Conservation (phyloP, 108 stramenopile species). For the Schizochytrium sp. region DNA sequence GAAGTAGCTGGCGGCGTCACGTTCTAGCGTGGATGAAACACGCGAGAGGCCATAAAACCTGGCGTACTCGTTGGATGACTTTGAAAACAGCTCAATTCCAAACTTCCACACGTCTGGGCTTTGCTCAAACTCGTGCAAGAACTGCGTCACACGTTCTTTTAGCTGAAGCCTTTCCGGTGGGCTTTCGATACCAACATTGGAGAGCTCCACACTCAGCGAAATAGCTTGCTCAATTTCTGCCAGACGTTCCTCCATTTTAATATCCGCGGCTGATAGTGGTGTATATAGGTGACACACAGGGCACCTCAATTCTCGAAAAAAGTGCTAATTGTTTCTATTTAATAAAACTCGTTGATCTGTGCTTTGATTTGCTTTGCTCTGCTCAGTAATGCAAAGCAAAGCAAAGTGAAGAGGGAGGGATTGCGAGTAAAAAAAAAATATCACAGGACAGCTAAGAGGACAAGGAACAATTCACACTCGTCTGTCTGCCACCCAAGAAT, state of each 20-base stretch:
- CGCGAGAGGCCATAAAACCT: conserved; percentile 2
- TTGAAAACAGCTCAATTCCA: conserved; percentile 31
- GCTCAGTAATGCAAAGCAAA: no score
- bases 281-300: neutral
- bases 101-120: conserved; percentile 32
- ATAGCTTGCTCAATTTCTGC: conserved; percentile 39
- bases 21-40: conserved; percentile 3
- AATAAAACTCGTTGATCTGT: no score
- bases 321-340: neutral
- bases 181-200: conserved; percentile 17
- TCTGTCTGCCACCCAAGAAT: no score
- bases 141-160: conserved; percentile 31
- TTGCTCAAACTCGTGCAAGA: neutral
- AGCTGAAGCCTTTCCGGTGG: neutral
- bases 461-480: no score
- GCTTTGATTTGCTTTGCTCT: no score
- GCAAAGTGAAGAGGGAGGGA: no score
- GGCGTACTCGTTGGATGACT: conserved; percentile 1
- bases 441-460: no score
- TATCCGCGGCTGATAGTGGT: neutral
- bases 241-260: conserved; percentile 27
- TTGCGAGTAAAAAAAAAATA: no score
- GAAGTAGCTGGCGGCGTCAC: neutral
- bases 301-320: neutral
- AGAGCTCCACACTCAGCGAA: conserved; percentile 50